Evolutionary conservation across 768 basidiomycete species (phyloP).

Genomic region (Paxillus involutus): DNA sequence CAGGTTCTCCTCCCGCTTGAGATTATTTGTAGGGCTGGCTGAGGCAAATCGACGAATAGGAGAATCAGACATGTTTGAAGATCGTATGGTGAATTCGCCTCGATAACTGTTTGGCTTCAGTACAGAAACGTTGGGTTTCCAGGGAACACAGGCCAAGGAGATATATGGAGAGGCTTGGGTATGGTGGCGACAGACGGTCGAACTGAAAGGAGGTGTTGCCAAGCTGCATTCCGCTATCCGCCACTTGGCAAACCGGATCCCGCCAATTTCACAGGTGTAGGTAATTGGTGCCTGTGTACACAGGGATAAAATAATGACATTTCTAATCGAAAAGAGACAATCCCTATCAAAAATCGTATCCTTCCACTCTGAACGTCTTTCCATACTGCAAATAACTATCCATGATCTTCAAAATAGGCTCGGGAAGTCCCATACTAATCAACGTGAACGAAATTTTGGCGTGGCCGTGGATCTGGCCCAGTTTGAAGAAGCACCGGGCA

Average conservation of each 20-base stretch:
- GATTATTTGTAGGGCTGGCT: slow-evolving; percentile 48
- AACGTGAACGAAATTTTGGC: slow-evolving; percentile 93
- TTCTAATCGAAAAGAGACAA: slow-evolving; percentile 2
- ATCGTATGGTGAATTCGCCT: not conserved
- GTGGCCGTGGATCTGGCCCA: slow-evolving; percentile 90
- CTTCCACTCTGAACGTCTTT: slow-evolving; percentile 84
- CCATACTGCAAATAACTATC: slow-evolving; percentile 89
- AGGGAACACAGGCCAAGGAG: not conserved
- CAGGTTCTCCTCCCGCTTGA: slow-evolving; percentile 63
- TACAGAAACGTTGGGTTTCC: not conserved
- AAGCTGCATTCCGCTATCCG: not conserved
- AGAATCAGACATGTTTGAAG: slow-evolving; percentile 33
- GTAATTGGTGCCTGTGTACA: no score
- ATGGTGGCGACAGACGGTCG: not conserved
- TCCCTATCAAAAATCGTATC: slow-evolving; percentile 63
- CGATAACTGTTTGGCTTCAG: not conserved
- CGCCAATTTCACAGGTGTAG: not conserved
- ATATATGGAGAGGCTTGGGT: not conserved
- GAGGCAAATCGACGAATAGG: slow-evolving; percentile 59
- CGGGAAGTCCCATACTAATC: slow-evolving; percentile 91
- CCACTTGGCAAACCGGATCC: not conserved
- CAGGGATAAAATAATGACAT: not conserved
- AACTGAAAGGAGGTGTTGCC: not conserved
- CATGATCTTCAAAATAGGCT: slow-evolving; percentile 90
- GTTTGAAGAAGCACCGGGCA: slow-evolving; percentile 87